Conservation (phyloP, 2,329 filamentous ascomycete genomes). For the Ceratocystis destructans region DNA sequence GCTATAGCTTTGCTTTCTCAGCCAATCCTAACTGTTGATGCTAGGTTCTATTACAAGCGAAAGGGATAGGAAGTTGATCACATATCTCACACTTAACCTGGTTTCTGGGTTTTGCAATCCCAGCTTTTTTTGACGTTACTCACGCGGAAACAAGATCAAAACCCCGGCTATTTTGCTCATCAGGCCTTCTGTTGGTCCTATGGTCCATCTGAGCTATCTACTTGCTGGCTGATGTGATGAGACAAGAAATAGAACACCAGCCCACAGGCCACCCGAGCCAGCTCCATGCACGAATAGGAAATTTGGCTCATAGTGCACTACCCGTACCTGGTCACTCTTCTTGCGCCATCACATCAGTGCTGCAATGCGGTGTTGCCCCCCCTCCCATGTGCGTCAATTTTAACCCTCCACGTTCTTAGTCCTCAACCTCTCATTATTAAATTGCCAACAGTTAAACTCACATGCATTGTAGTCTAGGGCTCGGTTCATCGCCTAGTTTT, state of each 20-base stretch:
- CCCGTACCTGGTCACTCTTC: neutral
- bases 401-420: neutral
- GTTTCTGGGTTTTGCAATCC: slow-evolving; percentile 3
- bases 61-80: neutral
- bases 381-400: neutral
- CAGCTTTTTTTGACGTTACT: neutral
- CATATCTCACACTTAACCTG: neutral
- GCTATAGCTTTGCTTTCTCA: neutral
- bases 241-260: neutral
- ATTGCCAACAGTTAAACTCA: neutral
- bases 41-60: slow-evolving; percentile 3
- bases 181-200: neutral
- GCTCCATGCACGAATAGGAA: neutral
- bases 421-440: neutral
- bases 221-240: neutral
- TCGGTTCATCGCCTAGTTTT: neutral
- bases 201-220: neutral
- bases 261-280: neutral
- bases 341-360: too few species aligned
- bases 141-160: neutral
- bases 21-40: slow-evolving; percentile 2
- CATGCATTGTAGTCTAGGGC: neutral
- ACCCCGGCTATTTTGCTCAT: neutral
- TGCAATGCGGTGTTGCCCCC: neutral
- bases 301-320: neutral